Base-by-base conservation (phyloP, 768 basidiomycete species). In the Tubosaeta sp. region DNA sequence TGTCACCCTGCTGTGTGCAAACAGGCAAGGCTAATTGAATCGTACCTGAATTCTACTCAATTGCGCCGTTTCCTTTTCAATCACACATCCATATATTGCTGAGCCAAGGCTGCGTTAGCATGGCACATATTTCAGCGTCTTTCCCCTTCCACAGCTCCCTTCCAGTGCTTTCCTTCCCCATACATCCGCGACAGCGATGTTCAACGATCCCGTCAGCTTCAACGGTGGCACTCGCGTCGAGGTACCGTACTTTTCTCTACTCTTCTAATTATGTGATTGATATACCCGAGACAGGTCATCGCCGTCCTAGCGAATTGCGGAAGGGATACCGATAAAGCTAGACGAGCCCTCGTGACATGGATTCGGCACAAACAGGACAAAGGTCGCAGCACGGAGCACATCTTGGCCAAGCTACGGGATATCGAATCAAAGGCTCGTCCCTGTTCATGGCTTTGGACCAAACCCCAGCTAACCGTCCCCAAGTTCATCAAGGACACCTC, bases 291-390 rank as follows among this genome's bases (percentile, higher is more conserved):
- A 58, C 34, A 68, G 67, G 67, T 68, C 51, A 61, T 70, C 46
- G 13, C 67, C 7, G 67, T 69, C 26, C 54, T 69, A n/a, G 67
- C 67, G 2, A 71, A 71, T 17, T 69, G 67, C 43, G 67, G 67
- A 7, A 54, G 56, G 31, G 69, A 69, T 50, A 65, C 57, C 6
- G 57, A 54, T 37, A 59, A 12, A 37, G 67, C 67, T 13, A 59
- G 59, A 38, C 59, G 59, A 12, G 67, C 67, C 17, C 46, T 69
- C 1, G 65, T 70, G 6, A 65, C 52, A 0, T 69, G 65, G 61
- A 71, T 69, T 39, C 52, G 49, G 43, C 62, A 50, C 33, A 69
- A 69, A 26, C 69, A 71, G 48, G 25, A 22, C 7, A 69, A 69
- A 37, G 56, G 61, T 29, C 65, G 67, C 7, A 56, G 39, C 34